Evolutionary conservation across 2,329 filamentous ascomycete species (phyloP).

Genomic region (Exophiala xenobiotica): DNA sequence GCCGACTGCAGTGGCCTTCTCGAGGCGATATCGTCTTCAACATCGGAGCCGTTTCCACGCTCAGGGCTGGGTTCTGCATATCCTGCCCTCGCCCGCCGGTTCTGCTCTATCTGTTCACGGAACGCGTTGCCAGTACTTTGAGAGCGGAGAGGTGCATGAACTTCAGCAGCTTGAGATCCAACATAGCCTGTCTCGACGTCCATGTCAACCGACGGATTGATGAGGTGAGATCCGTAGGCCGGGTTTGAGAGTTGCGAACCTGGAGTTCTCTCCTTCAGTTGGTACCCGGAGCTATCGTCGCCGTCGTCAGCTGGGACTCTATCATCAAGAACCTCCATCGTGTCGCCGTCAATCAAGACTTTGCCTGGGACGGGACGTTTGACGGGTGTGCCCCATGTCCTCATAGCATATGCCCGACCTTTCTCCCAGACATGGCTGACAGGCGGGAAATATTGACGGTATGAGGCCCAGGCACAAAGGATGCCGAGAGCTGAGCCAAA

Average conservation of each 20-base stretch:
- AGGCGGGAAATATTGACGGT: constrained; percentile 61
- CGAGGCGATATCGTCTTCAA: constrained; percentile 5
- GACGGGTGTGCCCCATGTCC: constrained; percentile 52
- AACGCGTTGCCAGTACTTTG: constrained; percentile 19
- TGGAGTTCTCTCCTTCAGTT: constrained; percentile 2
- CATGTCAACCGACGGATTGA: constrained; percentile 3
- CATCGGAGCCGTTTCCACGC: neutral
- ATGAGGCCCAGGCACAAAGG: constrained; percentile 52
- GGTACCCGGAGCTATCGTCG: constrained; percentile 11
- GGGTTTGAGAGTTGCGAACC: neutral
- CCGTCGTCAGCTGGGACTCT: constrained; percentile 17
- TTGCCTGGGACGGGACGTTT: constrained; percentile 17
- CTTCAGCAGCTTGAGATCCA: neutral
- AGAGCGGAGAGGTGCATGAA: neutral
- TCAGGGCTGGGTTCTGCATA: neutral
- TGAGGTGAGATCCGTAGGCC: neutral
- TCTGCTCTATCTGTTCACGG: constrained; percentile 20
- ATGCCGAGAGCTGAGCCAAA: constrained; percentile 56
- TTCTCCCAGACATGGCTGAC: constrained; percentile 57
- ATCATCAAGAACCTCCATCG: constrained; percentile 15
- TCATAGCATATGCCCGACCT: constrained; percentile 59
- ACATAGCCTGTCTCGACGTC: constrained; percentile 22
- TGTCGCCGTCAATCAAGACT: constrained; percentile 13
- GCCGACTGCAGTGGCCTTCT: neutral
- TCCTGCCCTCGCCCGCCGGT: constrained; percentile 9